Base-by-base conservation (phyloP, 768 basidiomycete genomes). In the Mycena belliarum region DNA sequence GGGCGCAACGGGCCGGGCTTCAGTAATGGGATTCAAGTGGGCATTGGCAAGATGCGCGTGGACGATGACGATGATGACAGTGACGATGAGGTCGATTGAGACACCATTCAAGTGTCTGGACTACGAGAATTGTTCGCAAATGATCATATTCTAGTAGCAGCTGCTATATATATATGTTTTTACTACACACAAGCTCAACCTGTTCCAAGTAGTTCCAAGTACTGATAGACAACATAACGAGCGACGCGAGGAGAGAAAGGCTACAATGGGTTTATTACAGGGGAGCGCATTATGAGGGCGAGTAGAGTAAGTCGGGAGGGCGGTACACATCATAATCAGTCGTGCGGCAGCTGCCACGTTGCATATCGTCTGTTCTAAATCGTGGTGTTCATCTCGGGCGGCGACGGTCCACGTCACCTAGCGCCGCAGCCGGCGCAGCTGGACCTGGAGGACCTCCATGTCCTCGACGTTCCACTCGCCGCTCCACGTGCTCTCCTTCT, bases 381-480 rank as follows among this genome's bases (percentile, higher is more conserved):
- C n/a, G n/a, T 32, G 29, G 16, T 12, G 40, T 41, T 16, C 40
- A 41, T 7, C 20, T 43, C 42, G 49, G 24, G n/a, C n/a, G n/a
- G n/a, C n/a, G n/a, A n/a, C n/a, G n/a, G n/a, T n/a, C n/a, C n/a
- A n/a, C n/a, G n/a, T n/a, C n/a, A n/a, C n/a, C n/a, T 29, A n/a
- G 23, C 59, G 45, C 33, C 38, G 48, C 47, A 59, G 47, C 26
- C 50, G 23, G 16, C 62, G 53, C 15, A 63, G 26, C 15, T 51
- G 54, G 43, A 56, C 46, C 52, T 60, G 62, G 26, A 63, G 62
- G 32, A 68, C 63, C 20, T 60, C 60, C 60, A 70, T 63, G 55
- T 73, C 69, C 52, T 65, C 65, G 43, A 66, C 61, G 52, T 72
- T 73, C 72, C 72, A 73, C 61, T 73, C 72, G 33, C 72, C 72